A percentile compares a stretch with the other conserved stretches of the same genome.
Conservation (phyloP, 371 early-diverging fungal genomes). For the Blastocladiella emersonii region DNA sequence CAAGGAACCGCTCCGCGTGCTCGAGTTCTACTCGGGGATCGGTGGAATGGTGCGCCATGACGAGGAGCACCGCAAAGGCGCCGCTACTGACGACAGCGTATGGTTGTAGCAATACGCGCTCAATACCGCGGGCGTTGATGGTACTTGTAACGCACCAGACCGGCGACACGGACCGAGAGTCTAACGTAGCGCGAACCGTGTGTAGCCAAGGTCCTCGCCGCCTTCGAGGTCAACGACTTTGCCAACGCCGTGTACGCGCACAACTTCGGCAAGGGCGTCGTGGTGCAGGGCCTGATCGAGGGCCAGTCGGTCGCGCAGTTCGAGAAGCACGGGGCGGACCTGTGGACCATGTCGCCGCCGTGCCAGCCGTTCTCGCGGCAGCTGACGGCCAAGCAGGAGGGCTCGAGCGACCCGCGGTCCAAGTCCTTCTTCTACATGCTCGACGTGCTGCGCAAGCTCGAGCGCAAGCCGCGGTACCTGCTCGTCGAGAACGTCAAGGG, state of each 20-base stretch:
- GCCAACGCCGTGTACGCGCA: slow-evolving; percentile 64
- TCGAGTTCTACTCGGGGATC: slow-evolving; percentile 58
- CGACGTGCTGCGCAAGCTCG: slow-evolving; percentile 37
- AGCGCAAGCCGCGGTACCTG: slow-evolving; percentile 48
- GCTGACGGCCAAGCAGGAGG: slow-evolving; percentile 45
- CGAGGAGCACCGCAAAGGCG: neutral
- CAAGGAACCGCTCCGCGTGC: slow-evolving; percentile 22
- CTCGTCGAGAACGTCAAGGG: slow-evolving; percentile 73
- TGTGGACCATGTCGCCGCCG: slow-evolving; percentile 50
- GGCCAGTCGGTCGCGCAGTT: neutral
- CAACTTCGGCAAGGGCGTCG: slow-evolving; percentile 49
- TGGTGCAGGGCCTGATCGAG: slow-evolving; percentile 34
- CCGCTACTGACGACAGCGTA: neutral
- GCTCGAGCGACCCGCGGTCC: slow-evolving; percentile 57
- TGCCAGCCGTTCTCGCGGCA: slow-evolving; percentile 49
- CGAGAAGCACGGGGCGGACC: slow-evolving; percentile 28
- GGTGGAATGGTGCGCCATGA: slow-evolving; percentile 44
- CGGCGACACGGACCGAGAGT: too few relatives aligned
- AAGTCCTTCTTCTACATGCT: slow-evolving; percentile 58
- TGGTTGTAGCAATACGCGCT: neutral
- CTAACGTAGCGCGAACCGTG: too few relatives aligned
- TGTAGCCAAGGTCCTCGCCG: slow-evolving; percentile 40
- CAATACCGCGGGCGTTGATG: neutral
- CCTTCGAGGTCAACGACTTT: slow-evolving; percentile 65
- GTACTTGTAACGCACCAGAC: too few relatives aligned